These are phyloP conservation scores for Castanea mollissima DNA, from an alignment of 306 rosid species.

Conservation along the genomic window DNA sequence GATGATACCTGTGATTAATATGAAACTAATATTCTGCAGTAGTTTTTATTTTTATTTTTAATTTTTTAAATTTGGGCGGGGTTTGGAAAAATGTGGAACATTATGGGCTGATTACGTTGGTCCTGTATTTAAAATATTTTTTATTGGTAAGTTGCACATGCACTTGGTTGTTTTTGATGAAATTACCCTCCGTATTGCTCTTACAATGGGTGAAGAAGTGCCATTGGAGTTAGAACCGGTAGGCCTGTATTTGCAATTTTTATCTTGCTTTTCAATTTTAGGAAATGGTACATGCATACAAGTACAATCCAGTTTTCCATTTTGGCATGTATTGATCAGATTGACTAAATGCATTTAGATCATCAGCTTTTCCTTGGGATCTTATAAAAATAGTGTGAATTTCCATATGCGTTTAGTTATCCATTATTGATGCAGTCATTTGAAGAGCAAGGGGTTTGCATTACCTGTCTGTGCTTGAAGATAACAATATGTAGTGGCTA, in stretches of 20 bases:
- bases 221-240: no score
- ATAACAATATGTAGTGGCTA: neutral
- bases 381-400: neutral
- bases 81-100: neutral
- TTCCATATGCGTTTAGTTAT: neutral
- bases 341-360: neutral
- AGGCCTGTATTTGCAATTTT: neutral
- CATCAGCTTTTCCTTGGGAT: neutral
- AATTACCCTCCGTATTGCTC: no score
- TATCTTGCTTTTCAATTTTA: neutral
- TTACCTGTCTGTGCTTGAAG: neutral
- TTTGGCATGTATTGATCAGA: neutral
- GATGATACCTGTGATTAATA: neutral
- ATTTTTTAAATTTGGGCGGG: no score
- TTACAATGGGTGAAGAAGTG: no score
- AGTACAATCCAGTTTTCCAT: neutral
- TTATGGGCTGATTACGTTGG: neutral
- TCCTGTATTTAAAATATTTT: neutral
- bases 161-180: no score
- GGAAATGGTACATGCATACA: neutral
- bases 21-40: neutral
- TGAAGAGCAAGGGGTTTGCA: neutral
- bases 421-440: neutral
- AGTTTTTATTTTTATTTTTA: neutral
- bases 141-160: neutral